phyloP scores from a whole-genome alignment of 345 rosid genomes.

The Syzygium grande region DNA sequence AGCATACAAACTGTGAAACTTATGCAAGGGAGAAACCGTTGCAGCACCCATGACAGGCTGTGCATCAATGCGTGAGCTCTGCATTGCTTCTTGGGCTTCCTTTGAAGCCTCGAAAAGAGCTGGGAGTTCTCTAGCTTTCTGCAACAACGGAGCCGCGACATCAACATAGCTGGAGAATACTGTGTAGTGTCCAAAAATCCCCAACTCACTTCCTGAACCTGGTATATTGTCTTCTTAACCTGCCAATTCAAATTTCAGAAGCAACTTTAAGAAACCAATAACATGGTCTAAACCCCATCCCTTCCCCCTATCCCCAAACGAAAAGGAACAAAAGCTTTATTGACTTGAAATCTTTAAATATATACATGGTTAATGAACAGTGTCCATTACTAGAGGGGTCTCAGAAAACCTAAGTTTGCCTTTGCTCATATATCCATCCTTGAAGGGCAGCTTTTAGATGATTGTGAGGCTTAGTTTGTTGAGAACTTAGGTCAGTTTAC shows the following conservation, averaged over 20 bases:
- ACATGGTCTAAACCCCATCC: background rate
- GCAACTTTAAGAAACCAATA: background rate
- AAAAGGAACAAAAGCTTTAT: background rate
- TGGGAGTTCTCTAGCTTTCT: conserved; percentile 84
- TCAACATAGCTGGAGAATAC: conserved; percentile 49
- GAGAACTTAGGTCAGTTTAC: too few species aligned
- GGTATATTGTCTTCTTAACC: conserved; percentile 83
- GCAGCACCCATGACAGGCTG: conserved; percentile 66
- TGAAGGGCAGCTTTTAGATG: too few species aligned
- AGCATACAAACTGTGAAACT: background rate
- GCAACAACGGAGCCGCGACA: conserved; percentile 51
- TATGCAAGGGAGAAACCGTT: conserved; percentile 35
- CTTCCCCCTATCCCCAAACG: too few species aligned
- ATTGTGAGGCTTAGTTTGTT: too few species aligned
- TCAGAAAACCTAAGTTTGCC: too few species aligned
- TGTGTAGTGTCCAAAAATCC: conserved; percentile 50
- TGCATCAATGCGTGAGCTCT: conserved; percentile 68
- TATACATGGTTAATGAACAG: too few species aligned
- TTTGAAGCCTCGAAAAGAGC: conserved; percentile 73
- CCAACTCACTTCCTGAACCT: conserved; percentile 61
- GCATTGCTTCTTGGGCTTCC: conserved; percentile 87
- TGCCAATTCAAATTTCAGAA: conserved; percentile 12
- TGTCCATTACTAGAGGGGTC: too few species aligned
- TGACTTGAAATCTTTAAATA: too few species aligned
- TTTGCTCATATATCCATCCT: too few species aligned